Evolutionary conservation across 192 early-diverging fungal genomes (phyloP).

Genomic region (Gaertneriomyces sp.): DNA sequence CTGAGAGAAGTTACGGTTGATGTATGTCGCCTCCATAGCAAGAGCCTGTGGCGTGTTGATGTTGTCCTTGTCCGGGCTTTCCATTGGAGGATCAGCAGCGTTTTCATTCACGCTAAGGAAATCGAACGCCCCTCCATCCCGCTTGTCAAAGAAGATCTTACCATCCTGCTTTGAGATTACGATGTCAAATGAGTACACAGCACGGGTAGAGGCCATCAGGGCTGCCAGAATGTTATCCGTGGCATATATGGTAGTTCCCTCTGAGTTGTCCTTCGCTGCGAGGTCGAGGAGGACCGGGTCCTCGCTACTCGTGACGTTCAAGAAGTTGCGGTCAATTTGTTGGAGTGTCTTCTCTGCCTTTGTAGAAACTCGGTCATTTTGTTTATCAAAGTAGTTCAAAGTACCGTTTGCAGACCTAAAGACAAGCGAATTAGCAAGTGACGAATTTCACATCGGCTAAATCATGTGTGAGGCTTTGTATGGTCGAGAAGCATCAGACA

Average conservation of each 20-base stretch:
- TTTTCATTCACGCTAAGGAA: constrained; percentile 94
- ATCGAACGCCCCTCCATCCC: constrained; percentile 79
- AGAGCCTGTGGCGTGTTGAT: constrained; percentile 85
- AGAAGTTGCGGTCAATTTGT: constrained; percentile 60
- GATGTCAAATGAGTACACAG: constrained; percentile 95
- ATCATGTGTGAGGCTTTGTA: not conserved
- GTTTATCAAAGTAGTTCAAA: constrained; percentile 72
- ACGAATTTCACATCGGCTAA: not conserved
- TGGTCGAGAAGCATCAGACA: constrained; percentile 26
- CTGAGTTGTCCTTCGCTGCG: constrained; percentile 29
- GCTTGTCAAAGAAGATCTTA: constrained; percentile 85
- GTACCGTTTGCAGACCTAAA: constrained; percentile 70
- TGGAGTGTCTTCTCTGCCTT: constrained; percentile 73
- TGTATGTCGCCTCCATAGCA: constrained; percentile 80
- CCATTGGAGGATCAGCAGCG: constrained; percentile 84
- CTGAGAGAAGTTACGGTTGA: constrained; percentile 79
- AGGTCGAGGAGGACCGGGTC: constrained; percentile 70
- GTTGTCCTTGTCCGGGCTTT: constrained; percentile 78
- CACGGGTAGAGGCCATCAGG: constrained; percentile 87
- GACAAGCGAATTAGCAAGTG: not conserved
- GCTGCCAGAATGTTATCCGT: constrained; percentile 86
- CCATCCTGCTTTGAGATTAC: constrained; percentile 82
- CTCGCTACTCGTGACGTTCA: constrained; percentile 77
- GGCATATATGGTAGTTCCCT: constrained; percentile 70
- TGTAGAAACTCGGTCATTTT: constrained; percentile 80